Evolutionary conservation across 1,284 basidiomycete species (phyloP).

Genomic region (Cryptococcus depauperatus): DNA sequence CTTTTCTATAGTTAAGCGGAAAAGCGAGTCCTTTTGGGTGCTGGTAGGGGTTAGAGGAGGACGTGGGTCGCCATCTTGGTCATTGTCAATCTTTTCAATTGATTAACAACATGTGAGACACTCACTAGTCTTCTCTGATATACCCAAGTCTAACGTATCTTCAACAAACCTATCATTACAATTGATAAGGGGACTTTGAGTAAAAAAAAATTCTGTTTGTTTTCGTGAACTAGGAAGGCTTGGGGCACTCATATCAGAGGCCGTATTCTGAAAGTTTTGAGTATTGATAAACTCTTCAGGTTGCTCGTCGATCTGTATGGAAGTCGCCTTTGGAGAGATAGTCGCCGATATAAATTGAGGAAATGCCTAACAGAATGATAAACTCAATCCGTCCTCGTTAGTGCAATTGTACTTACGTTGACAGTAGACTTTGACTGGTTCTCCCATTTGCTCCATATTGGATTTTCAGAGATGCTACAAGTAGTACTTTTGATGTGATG

Average conservation of each 20-base stretch:
- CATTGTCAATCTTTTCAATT: neutral
- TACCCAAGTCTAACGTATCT: neutral
- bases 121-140: conserved; percentile 1
- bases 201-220: no score
- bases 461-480: neutral
- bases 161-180: neutral
- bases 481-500: neutral
- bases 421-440: neutral
- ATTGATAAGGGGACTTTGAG: no score
- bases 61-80: conserved; percentile 1
- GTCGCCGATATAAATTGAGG: no score
- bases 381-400: no score
- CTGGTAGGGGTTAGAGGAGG: neutral
- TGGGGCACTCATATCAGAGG: no score
- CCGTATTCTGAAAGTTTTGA: no score
- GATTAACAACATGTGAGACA: neutral
- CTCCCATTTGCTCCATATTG: conserved; percentile 10
- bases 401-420: neutral
- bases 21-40: neutral
- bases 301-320: no score
- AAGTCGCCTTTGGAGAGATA: no score
- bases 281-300: no score
- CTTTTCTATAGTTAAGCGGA: neutral
- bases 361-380: no score
- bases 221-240: no score